These are phyloP conservation scores for Biscogniauxia mediterranea DNA, from an alignment of 2,329 filamentous ascomycete genomes.

Conservation along the genomic window DNA sequence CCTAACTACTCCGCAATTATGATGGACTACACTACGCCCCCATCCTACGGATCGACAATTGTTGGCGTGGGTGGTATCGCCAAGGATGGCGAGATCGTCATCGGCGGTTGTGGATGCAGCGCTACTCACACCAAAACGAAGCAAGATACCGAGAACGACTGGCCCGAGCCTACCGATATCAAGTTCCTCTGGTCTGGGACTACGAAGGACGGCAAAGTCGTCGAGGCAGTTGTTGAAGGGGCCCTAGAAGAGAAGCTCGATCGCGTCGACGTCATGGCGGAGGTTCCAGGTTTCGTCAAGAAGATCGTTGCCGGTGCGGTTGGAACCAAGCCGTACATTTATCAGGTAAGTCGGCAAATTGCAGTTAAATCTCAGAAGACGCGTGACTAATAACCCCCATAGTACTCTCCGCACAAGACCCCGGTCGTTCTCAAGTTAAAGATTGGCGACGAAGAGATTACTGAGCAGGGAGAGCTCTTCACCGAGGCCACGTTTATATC, in stretches of 20 bases:
- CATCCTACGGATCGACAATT: conserved; percentile 82
- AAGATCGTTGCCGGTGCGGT: conserved; percentile 83
- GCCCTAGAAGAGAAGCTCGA: conserved; percentile 69
- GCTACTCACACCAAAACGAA: conserved; percentile 68
- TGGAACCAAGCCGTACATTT: conserved; percentile 96
- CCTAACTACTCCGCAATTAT: conserved; percentile 82
- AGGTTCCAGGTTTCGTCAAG: conserved; percentile 95
- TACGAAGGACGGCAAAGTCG: conserved; percentile 70
- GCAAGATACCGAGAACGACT: conserved; percentile 75
- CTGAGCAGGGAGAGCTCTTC: conserved; percentile 77
- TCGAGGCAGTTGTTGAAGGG: conserved; percentile 69
- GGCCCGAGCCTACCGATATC: conserved; percentile 79
- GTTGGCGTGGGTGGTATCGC: conserved; percentile 82
- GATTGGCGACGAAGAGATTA: conserved; percentile 73
- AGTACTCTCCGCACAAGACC: conserved; percentile 69
- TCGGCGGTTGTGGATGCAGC: conserved; percentile 64
- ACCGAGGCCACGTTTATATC: conserved; percentile 97
- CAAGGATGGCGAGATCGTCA: conserved; percentile 77
- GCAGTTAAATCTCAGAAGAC: neutral
- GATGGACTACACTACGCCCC: conserved; percentile 95
- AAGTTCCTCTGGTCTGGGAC: conserved; percentile 78
- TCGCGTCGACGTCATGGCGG: conserved; percentile 91
- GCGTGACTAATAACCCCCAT: conserved; percentile 23
- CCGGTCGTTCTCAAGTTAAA: conserved; percentile 76
- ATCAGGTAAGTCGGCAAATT: conserved; percentile 63